Conservation (phyloP, 2,329 filamentous ascomycete genomes). For the Niveomyces coronatus region DNA sequence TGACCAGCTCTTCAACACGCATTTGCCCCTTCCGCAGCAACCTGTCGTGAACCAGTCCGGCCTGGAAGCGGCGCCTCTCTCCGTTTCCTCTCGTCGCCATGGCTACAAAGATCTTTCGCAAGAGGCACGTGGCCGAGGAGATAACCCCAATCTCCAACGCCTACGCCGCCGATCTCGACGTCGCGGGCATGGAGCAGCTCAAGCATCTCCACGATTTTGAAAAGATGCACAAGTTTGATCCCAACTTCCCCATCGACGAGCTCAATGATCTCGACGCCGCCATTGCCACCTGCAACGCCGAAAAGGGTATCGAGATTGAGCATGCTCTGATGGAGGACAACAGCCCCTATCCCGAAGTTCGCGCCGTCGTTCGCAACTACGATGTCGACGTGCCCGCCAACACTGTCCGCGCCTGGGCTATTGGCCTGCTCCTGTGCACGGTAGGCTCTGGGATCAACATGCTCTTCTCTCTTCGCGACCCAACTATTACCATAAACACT, state of each 20-base stretch:
- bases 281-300: slow-evolving; percentile 42
- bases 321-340: slow-evolving; percentile 51
- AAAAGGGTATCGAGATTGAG: slow-evolving; percentile 46
- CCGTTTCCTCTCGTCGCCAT: not conserved
- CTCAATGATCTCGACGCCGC: slow-evolving; percentile 50
- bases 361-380: slow-evolving; percentile 53
- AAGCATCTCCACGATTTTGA: slow-evolving; percentile 45
- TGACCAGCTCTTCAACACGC: no score
- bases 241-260: slow-evolving; percentile 54
- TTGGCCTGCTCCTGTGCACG: slow-evolving; percentile 50
- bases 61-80: no score
- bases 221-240: slow-evolving; percentile 51
- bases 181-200: slow-evolving; percentile 31
- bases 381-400: slow-evolving; percentile 56
- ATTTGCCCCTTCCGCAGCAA: no score
- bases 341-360: slow-evolving; percentile 58
- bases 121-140: slow-evolving; percentile 35
- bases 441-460: slow-evolving; percentile 52
- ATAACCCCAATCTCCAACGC: slow-evolving; percentile 32
- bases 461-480: slow-evolving; percentile 50
- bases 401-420: slow-evolving; percentile 53
- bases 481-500: slow-evolving; percentile 48
- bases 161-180: slow-evolving; percentile 28
- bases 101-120: slow-evolving; percentile 30
- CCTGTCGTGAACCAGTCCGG: no score